Base-by-base conservation (phyloP, 2,329 filamentous ascomycete species). In the Aureobasidium sp. region DNA sequence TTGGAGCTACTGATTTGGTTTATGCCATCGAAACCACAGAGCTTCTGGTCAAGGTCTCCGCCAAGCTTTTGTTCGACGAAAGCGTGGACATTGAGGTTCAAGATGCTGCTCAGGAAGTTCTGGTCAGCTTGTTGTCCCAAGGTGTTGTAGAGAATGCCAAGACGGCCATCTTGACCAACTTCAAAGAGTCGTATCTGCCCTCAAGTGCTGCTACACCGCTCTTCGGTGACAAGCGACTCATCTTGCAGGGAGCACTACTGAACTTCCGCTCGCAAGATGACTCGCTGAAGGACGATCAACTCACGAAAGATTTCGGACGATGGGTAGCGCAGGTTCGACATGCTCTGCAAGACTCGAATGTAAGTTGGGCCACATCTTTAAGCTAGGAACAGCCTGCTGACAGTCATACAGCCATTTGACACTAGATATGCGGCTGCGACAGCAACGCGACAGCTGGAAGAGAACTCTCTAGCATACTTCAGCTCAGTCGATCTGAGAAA, bases 391-490 rank as follows among this genome's bases (percentile, higher is more conserved):
- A 9, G 14, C 6, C 22, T 7, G 15, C 63, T 63, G 27, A 64
- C 29, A 27, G 1, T 17, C 14, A 5, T 20, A 5, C 6, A 69
- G 68, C 52, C 62, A 67, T 42, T 61, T 15, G 66, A 70, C 51
- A 67, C 68, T 7, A 65, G 69, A 9, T 66, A 71, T 45, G 71
- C 72, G 3, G 70, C 67, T 9, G 70, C 66, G 2, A 45, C 64
- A 9, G 67, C 70, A 1, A 37, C 72, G 12, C 45, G 47, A 5
- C 64, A 66, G 15, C 49, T 72, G 14, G 11, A 17, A 6, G 15
- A 36, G 5, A 31, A 37, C 4, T 44, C 63, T 27, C 52, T 64
- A 4, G 15, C 6, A 11, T 27, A 48, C 15, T 27, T 64, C 9
- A 48, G 34, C n/a, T 41, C 56, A 1, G 2, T 15, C 1, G 15